These are phyloP conservation scores for Rossbeevera mucosa DNA, from an alignment of 768 basidiomycete species.

Conservation along the genomic window DNA sequence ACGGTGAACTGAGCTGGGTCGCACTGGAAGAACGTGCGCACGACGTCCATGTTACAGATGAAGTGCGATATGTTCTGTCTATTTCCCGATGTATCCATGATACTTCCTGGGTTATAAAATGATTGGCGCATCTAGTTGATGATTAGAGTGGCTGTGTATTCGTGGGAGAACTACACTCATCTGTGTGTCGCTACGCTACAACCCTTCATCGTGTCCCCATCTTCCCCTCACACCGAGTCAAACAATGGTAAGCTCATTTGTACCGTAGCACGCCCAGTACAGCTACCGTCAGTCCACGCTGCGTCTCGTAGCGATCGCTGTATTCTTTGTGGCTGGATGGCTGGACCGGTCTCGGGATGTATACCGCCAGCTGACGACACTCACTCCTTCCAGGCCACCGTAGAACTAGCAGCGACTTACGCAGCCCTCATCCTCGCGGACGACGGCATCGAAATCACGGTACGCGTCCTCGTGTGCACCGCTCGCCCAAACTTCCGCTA, in stretches of 20 bases:
- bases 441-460: constrained; percentile 95
- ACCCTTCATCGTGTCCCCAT: constrained; percentile 3
- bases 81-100: too few species aligned
- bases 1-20: too few species aligned
- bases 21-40: too few species aligned
- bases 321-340: constrained; percentile 20
- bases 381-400: constrained; percentile 40
- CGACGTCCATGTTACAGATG: too few species aligned
- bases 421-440: constrained; percentile 93
- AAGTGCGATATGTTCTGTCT: too few species aligned
- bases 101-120: too few species aligned
- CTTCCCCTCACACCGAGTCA: not conserved
- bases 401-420: constrained; percentile 91
- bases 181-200: too few species aligned
- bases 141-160: too few species aligned
- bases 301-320: not conserved
- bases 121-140: too few species aligned
- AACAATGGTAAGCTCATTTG: constrained; percentile 25
- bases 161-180: too few species aligned
- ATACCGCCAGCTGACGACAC: constrained; percentile 3
- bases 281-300: not conserved
- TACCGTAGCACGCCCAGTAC: not conserved
- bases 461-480: constrained; percentile 44
- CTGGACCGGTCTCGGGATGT: constrained; percentile 8
- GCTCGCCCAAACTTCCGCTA: not conserved